Evolutionary conservation across 148 eudicot genomes (phyloP), one percentile per base, ranked within the genome.

Genomic region (Vaccinium darrowii): DNA sequence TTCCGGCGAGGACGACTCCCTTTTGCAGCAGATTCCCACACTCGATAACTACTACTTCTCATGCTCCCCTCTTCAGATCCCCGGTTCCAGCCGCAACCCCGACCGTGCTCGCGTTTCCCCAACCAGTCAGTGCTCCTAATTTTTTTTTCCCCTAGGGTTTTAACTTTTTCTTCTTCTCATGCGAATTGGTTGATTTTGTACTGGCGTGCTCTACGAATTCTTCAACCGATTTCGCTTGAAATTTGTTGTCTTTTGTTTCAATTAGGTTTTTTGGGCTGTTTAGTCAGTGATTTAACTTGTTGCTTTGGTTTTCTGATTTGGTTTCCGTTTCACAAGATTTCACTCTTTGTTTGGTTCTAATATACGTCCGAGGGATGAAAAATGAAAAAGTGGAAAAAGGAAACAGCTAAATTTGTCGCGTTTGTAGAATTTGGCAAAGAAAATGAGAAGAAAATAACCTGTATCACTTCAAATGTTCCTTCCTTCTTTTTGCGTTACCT

Each of bases 1-100:
- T 51, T 16, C 83, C 30, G 86, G 84, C 81, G 91, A 90, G 82
- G 94, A 92, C 71, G 91, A 88, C 76, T 86, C 90, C 21, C 89
- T 91, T 12, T 79, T 88, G 4, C 87, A 62, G 47, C 86, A 83
- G 8, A 76, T n/a, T 9, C 84, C 86, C 15, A 13, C 79, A 10
- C 39, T 30, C 16, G 81, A 30, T 73, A 54, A 39, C 56, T 58
- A 39, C 77, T 79, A n/a, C 60, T 88, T 90, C 87, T 50, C 88
- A 14, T 84, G 85, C 86, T 91, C 93, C 3, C 93, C 93, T 79
- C 81, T 91, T 57, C 85, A 83, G 15, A 23, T 82, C 81, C 78
- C 85, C n/a, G 65, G 62, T 58, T 85, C 89, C 71, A 36, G 30
- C 43, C 33, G 12, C 63, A 12, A 84, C n/a, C 7, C 39, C 15